These are phyloP conservation scores for Ophiostoma tasmaniense DNA, from an alignment of 2,329 filamentous ascomycete genomes.

Conservation along the genomic window DNA sequence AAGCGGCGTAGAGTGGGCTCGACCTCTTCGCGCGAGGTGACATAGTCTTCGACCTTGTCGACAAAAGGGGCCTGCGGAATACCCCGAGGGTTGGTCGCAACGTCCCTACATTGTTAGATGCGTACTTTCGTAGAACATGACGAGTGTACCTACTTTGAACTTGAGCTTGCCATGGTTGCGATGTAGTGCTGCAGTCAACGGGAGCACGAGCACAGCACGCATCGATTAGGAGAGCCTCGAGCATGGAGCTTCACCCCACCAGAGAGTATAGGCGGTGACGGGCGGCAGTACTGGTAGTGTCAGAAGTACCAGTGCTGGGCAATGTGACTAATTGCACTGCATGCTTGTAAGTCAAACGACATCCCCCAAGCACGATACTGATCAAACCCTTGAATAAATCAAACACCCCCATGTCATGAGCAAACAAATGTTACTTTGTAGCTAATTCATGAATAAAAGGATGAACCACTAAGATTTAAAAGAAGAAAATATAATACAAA, in stretches of 20 bases:
- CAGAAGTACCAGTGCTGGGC: neutral
- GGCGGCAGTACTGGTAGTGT: constrained; percentile 11
- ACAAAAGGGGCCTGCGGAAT: constrained; percentile 81
- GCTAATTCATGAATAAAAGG: too few species aligned
- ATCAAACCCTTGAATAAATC: neutral
- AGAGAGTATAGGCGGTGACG: constrained; percentile 15
- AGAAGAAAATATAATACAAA: too few species aligned
- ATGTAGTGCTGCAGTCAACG: neutral
- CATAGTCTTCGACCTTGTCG: constrained; percentile 82
- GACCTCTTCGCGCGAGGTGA: constrained; percentile 67
- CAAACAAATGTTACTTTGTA: too few species aligned
- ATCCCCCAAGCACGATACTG: neutral
- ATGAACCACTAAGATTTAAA: too few species aligned
- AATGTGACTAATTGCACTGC: neutral
- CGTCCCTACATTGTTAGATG: constrained; percentile 28
- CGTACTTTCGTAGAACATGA: neutral
- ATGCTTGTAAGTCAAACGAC: neutral
- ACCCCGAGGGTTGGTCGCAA: constrained; percentile 67
- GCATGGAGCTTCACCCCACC: constrained; percentile 2
- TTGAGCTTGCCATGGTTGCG: constrained; percentile 3
- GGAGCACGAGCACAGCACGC: neutral
- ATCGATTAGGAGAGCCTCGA: neutral
- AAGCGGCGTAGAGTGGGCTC: constrained; percentile 74
- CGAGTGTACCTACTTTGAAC: neutral
- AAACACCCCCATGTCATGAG: too few species aligned